Percentiles rank a stretch among this genome's conserved stretches.
Evolutionary conservation across 2,329 filamentous ascomycete species (phyloP).

Genomic region (Ilyonectria destructans): DNA sequence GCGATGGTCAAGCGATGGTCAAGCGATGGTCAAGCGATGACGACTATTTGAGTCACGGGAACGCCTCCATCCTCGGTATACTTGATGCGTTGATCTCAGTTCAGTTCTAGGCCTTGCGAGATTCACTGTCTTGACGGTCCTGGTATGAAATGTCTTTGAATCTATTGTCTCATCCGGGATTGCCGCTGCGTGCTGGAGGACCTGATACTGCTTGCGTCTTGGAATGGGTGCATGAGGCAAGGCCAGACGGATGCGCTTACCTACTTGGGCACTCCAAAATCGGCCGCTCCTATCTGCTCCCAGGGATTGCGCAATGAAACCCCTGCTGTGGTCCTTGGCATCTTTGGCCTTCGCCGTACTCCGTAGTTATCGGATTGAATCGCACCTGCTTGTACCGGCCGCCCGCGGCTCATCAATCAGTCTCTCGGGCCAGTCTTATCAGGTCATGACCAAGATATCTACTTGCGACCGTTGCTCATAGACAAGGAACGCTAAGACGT

Average conservation of each 20-base stretch:
- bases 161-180: background rate
- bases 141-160: background rate
- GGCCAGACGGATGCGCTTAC: background rate
- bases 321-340: background rate
- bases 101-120: background rate
- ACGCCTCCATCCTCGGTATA: background rate
- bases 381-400: background rate
- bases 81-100: background rate
- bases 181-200: background rate
- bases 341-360: background rate
- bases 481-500: too few species aligned
- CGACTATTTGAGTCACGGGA: background rate
- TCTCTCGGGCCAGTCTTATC: too few species aligned
- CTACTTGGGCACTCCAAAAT: background rate
- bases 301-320: background rate
- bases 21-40: background rate
- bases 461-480: too few species aligned
- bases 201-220: background rate
- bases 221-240: background rate
- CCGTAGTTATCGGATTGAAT: background rate
- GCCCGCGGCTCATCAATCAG: background rate
- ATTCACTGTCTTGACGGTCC: background rate
- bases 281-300: background rate
- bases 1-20: background rate
- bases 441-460: too few species aligned